Evolutionary conservation across 345 rosid genomes (phyloP).

Genomic region (Camelina neglecta): DNA sequence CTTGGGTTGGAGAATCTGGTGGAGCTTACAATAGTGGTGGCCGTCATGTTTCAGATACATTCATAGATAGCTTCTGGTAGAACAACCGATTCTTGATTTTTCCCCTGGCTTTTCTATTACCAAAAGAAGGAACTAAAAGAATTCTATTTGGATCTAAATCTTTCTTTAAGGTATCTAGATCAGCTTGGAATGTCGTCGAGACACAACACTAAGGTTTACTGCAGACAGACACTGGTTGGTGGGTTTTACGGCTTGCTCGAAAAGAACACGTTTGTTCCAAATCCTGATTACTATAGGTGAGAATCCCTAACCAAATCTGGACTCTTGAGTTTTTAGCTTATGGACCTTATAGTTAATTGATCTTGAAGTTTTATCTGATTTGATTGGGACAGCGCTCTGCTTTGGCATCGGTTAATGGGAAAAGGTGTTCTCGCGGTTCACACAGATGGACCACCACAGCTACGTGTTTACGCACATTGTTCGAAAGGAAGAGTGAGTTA

Average conservation of each 20-base stretch:
- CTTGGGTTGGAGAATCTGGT: conserved; percentile 99
- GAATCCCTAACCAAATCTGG: conserved; percentile 24
- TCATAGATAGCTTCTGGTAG: conserved; percentile 95
- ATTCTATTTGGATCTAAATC: not conserved
- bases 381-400: conserved; percentile 65
- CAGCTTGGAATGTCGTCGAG: conserved; percentile 97
- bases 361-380: conserved; percentile 13
- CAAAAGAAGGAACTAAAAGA: not conserved
- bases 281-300: conserved; percentile 98
- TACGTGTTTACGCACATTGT: conserved; percentile 90
- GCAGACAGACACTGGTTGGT: conserved; percentile 93
- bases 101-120: not conserved
- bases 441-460: conserved; percentile 57
- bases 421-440: conserved; percentile 72
- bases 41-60: conserved; percentile 76
- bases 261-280: conserved; percentile 65
- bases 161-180: conserved; percentile 76
- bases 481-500: conserved; percentile 89
- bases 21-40: conserved; percentile 99
- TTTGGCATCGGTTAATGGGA: conserved; percentile 99
- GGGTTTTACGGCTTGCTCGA: conserved; percentile 92
- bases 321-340: not conserved
- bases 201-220: conserved; percentile 93
- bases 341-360: not conserved
- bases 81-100: not conserved